Percentiles rank a stretch among this genome's conserved stretches.
phyloP scores from a whole-genome alignment of 768 basidiomycete genomes.

The Roridomyces roridus region DNA sequence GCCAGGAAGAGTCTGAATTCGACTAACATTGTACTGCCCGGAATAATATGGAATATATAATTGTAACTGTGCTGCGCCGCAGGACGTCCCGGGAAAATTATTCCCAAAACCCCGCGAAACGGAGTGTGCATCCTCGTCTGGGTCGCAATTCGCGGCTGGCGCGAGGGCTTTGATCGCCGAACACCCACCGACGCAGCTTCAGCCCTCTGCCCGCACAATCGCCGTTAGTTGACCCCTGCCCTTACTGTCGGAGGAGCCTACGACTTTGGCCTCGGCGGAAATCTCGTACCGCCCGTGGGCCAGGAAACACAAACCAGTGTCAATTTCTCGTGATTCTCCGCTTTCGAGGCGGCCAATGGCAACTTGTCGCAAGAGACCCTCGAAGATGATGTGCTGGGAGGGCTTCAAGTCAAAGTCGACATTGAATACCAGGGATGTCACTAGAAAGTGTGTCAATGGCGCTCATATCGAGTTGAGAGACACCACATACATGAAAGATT shows the following conservation, averaged over 20 bases:
- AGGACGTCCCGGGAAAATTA: not conserved
- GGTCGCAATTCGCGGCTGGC: not conserved
- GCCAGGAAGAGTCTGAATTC: conserved; percentile 81
- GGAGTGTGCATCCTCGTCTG: not conserved
- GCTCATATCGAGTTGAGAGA: not conserved
- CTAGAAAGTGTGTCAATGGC: conserved; percentile 39
- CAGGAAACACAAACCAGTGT: conserved; percentile 74
- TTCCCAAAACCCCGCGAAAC: not conserved
- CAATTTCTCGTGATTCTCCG: conserved; percentile 57
- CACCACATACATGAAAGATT: conserved; percentile 70
- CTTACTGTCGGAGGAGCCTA: conserved; percentile 35
- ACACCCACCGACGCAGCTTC: conserved; percentile 1
- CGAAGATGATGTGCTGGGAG: conserved; percentile 67
- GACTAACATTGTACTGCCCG: conserved; percentile 48
- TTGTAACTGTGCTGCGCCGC: conserved; percentile 22
- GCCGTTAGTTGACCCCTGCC: conserved; percentile 50
- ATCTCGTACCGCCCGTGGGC: conserved; percentile 70
- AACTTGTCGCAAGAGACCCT: conserved; percentile 69
- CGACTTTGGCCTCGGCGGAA: conserved; percentile 47
- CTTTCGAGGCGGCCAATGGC: conserved; percentile 66
- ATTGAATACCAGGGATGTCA: conserved; percentile 55
- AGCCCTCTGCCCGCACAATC: conserved; percentile 33
- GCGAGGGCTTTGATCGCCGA: not conserved
- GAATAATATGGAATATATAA: conserved; percentile 17
- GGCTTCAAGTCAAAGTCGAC: conserved; percentile 64